A percentile compares a stretch with the other conserved stretches of the same genome.
Evolutionary conservation across 1,284 basidiomycete species (phyloP).

Genomic region (Calocybe gambosa): DNA sequence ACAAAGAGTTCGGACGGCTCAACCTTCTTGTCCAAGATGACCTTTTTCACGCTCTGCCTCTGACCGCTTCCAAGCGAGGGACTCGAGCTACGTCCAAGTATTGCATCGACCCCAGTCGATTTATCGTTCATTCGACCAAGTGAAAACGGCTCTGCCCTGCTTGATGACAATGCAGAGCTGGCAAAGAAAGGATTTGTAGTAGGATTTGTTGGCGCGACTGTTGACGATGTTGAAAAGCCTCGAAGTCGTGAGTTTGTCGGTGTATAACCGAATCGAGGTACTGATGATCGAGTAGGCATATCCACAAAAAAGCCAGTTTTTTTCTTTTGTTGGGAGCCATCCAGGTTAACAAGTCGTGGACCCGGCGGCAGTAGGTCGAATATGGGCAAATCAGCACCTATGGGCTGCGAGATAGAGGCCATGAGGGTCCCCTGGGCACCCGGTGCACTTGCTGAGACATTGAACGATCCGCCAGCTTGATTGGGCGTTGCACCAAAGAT

Average conservation of each 20-base stretch:
- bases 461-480: constrained; percentile 28
- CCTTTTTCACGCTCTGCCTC: constrained; percentile 89
- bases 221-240: constrained; percentile 52
- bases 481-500: constrained; percentile 41
- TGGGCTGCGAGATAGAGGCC: constrained; percentile 87
- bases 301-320: constrained; percentile 68
- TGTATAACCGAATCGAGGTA: constrained; percentile 57
- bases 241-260: constrained; percentile 64
- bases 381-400: constrained; percentile 77
- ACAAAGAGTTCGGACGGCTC: constrained; percentile 65
- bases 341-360: constrained; percentile 53
- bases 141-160: constrained; percentile 46
- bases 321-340: constrained; percentile 62
- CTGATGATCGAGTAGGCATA: constrained; percentile 57
- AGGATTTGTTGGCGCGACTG: constrained; percentile 20
- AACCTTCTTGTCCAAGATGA: constrained; percentile 81
- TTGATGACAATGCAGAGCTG: constrained; percentile 41
- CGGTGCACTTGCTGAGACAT: constrained; percentile 32
- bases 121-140: constrained; percentile 41
- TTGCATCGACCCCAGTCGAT: constrained; percentile 31
- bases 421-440: constrained; percentile 55
- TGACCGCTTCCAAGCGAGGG: constrained; percentile 63
- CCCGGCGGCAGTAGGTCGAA: constrained; percentile 70
- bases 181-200: constrained; percentile 29
- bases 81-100: constrained; percentile 59